A percentile compares a stretch with the other conserved stretches of the same genome.
phyloP scores from a whole-genome alignment of 2,329 filamentous ascomycete species.

The Akanthomyces muscarius region DNA sequence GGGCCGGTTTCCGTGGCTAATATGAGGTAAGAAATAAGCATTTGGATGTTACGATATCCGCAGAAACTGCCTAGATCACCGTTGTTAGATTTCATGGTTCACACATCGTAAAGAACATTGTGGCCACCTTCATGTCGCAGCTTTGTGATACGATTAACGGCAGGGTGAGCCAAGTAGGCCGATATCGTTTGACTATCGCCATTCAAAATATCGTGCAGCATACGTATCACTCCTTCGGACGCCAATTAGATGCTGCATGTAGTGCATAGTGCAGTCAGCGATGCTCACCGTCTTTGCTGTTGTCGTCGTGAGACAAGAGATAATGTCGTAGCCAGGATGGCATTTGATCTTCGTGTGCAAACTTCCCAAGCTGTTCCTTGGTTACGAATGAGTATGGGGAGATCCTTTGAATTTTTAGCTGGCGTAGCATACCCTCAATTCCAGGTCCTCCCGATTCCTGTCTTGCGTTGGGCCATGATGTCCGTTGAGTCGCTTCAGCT shows the following conservation, averaged over 20 bases:
- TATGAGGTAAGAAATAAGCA: slow-evolving; percentile 76
- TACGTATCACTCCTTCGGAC: slow-evolving; percentile 52
- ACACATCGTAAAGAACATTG: not conserved
- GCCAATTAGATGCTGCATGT: slow-evolving; percentile 34
- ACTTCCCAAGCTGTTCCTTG: slow-evolving; percentile 58
- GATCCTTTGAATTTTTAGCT: not conserved
- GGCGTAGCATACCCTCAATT: not conserved
- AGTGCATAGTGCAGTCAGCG: not conserved
- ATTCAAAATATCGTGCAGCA: slow-evolving; percentile 60
- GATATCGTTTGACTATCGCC: slow-evolving; percentile 58
- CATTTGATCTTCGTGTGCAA: slow-evolving; percentile 72
- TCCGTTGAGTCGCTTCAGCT: not conserved
- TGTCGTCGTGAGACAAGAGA: slow-evolving; percentile 56
- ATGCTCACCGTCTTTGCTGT: slow-evolving; percentile 47
- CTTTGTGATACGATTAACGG: slow-evolving; percentile 76
- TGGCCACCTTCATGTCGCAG: slow-evolving; percentile 64
- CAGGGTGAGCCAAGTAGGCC: slow-evolving; percentile 75
- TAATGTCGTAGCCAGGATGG: slow-evolving; percentile 62
- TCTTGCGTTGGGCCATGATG: not conserved
- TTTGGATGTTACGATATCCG: slow-evolving; percentile 93
- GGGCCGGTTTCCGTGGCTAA: slow-evolving; percentile 52
- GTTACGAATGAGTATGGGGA: not conserved
- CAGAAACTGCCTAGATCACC: slow-evolving; percentile 70
- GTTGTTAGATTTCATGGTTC: not conserved
- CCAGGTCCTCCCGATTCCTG: slow-evolving; percentile 38